Percentiles rank a stretch among this genome's conserved stretches.
These are phyloP conservation scores for Plasmopara muralis DNA, from an alignment of 352 stramenopile genomes.

Conservation along the genomic window DNA sequence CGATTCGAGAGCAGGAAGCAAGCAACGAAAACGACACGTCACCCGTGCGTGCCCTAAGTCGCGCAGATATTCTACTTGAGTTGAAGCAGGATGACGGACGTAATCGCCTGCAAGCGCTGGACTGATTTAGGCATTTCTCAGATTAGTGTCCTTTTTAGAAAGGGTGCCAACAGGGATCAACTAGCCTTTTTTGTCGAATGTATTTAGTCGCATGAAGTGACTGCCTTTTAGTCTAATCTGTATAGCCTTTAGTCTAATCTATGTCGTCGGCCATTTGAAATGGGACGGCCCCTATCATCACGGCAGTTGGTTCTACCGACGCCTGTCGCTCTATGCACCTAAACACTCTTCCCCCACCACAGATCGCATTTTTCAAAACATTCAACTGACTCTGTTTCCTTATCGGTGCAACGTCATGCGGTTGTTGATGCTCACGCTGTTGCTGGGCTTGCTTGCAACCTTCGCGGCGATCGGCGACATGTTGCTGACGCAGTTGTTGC, in stretches of 20 bases:
- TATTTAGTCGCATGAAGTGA: too few species aligned
- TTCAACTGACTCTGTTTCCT: background rate
- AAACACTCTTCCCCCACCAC: conserved; percentile 1
- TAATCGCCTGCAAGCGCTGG: conserved; percentile 15
- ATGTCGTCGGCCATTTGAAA: background rate
- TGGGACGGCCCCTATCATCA: background rate
- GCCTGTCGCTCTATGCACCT: conserved; percentile 14
- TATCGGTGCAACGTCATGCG: conserved; percentile 17
- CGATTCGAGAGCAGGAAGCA: background rate
- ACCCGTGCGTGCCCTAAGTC: conserved; percentile 38
- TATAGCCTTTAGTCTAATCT: too few species aligned
- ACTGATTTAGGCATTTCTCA: conserved; percentile 15
- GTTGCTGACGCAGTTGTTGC: conserved; percentile 50
- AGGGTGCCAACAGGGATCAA: too few species aligned
- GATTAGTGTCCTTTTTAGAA: too few species aligned
- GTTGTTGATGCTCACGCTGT: conserved; percentile 35
- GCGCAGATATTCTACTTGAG: conserved; percentile 48
- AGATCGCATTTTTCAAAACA: background rate
- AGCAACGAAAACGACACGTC: conserved; percentile 2
- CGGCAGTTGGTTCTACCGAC: conserved; percentile 7
- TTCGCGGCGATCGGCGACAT: conserved; percentile 50
- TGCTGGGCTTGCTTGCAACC: conserved; percentile 20
- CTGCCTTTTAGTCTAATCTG: too few species aligned
- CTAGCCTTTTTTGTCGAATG: too few species aligned
- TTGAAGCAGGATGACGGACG: conserved; percentile 13